A percentile compares a stretch with the other conserved stretches of the same genome.
Evolutionary conservation across 2,329 filamentous ascomycete species (phyloP).

Genomic region (Epichloe festucae): DNA sequence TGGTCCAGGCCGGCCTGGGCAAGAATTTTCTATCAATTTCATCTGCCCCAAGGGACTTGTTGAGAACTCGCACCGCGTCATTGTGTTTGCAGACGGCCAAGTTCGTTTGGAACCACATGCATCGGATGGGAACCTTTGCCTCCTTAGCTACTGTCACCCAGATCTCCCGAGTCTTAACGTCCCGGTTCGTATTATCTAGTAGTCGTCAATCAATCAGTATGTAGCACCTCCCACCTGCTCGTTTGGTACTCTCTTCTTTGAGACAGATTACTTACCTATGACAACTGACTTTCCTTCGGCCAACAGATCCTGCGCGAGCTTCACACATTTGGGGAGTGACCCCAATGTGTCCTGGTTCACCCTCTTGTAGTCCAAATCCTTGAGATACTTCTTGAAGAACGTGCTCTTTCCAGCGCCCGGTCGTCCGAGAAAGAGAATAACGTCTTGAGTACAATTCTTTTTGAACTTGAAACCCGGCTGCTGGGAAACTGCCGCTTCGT

Average conservation of each 20-base stretch:
- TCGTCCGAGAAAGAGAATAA: constrained; percentile 78
- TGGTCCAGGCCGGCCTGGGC: constrained; percentile 67
- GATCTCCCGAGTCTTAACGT: constrained; percentile 59
- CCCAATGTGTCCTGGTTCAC: constrained; percentile 88
- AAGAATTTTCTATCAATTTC: constrained; percentile 47
- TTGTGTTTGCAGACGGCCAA: constrained; percentile 70
- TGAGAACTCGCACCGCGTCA: constrained; percentile 65
- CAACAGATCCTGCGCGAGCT: constrained; percentile 55
- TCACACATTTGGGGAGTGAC: constrained; percentile 56
- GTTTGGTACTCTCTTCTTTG: constrained; percentile 7
- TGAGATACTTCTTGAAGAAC: constrained; percentile 67
- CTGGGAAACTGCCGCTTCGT: constrained; percentile 10
- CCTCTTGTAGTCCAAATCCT: constrained; percentile 67
- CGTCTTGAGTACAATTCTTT: constrained; percentile 57
- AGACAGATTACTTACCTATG: constrained; percentile 47
- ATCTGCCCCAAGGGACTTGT: constrained; percentile 67
- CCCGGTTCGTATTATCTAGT: constrained; percentile 89
- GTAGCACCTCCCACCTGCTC: background rate
- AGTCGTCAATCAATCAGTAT: background rate
- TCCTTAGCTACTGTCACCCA: constrained; percentile 68
- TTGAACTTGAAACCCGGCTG: constrained; percentile 30
- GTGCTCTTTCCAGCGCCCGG: constrained; percentile 88
- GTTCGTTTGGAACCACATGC: constrained; percentile 70
- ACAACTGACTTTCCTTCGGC: constrained; percentile 54
- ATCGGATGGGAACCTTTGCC: constrained; percentile 62